Base-by-base conservation (phyloP, 1,139 yeast genomes). In the Yarrowia galli region DNA sequence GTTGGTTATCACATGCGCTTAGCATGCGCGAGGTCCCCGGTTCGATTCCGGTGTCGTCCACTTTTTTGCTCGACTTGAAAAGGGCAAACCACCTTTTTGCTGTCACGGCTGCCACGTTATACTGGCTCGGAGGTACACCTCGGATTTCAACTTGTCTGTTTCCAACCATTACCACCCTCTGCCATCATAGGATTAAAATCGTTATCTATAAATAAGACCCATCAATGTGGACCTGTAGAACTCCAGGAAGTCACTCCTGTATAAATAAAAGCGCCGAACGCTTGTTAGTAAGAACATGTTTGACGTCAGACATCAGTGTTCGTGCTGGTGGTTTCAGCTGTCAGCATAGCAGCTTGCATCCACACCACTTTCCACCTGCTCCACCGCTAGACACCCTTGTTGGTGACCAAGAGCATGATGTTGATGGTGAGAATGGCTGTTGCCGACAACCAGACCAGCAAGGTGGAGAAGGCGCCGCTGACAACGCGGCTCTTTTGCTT, bases 401-500 rank as follows among this genome's bases (percentile, higher is more conserved):
- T 58, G 38, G 64, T 43, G 15, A 42, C 64, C 40, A 58, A 18
- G 9, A 58, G 15, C 40, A 58, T 42, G 32, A 58, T 43, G 16
- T 58, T 58, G 9, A 58, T 58, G 16, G 64, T 58, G 15, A 58
- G 42, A 28, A 58, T 58, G 2, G 64, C 16, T 2, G 51, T 51
- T 1, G 64, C 64, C 5, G 64, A 25, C 10, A 58, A 25, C 64
- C 64, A 58, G 3, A 58, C 64, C 16, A 58, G 28, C 7, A 46
- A 2, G 7, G 64, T 58, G 20, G 64, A 42, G 20, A 58, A 58
- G 4, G 38, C 49, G 20, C 64, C 64, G 25, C 64, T 58, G 2
- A 58, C 64, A 2, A 58, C 64, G 1, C 64, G 28, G 40, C 64
- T 58, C 20, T 58, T 42, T n/a, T 58, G 64, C 15, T 58, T 58